Percentiles rank a stretch among this genome's conserved stretches.
phyloP scores from a whole-genome alignment of 371 early-diverging fungal genomes.

The Lichtheimia hyalospora region DNA sequence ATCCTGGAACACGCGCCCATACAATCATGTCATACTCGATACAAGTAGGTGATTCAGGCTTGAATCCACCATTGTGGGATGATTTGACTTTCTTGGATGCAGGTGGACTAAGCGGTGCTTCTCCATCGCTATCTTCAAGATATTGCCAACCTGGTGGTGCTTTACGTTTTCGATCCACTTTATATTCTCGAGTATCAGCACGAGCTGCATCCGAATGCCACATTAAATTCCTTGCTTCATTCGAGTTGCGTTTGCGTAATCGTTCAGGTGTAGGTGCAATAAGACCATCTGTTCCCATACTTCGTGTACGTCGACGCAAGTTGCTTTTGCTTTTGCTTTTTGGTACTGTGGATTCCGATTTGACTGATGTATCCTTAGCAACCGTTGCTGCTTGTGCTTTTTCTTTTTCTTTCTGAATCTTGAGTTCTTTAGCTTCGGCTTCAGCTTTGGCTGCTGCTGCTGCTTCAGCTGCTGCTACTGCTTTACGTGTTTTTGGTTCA shows the following conservation, averaged over 20 bases:
- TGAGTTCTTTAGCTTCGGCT: slow-evolving; percentile 8
- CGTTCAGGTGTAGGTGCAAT: slow-evolving; percentile 19
- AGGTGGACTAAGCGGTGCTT: neutral
- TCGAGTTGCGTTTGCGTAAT: slow-evolving; percentile 12
- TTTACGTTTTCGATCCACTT: slow-evolving; percentile 18
- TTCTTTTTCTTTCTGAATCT: neutral
- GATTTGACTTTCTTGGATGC: slow-evolving; percentile 7
- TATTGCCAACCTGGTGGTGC: slow-evolving; percentile 27
- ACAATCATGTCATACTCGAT: slow-evolving; percentile 27
- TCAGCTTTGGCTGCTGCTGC: neutral
- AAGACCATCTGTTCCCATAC: slow-evolving; percentile 21
- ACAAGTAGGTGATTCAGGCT: slow-evolving; percentile 8
- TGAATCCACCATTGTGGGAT: neutral
- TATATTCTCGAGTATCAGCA: slow-evolving; percentile 1
- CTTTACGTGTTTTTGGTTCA: neutral
- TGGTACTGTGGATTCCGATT: neutral
- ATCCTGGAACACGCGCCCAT: slow-evolving; percentile 47
- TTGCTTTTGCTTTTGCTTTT: neutral
- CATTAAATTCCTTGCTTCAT: slow-evolving; percentile 19
- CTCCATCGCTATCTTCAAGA: slow-evolving; percentile 10
- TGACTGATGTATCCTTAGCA: neutral
- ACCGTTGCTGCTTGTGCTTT: neutral
- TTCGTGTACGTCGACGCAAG: slow-evolving; percentile 19
- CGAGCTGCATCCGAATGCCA: slow-evolving; percentile 15
- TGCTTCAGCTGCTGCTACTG: slow-evolving; percentile 11